Conservation (phyloP, 163 green algal species). For the Scenedesmus sp. region DNA sequence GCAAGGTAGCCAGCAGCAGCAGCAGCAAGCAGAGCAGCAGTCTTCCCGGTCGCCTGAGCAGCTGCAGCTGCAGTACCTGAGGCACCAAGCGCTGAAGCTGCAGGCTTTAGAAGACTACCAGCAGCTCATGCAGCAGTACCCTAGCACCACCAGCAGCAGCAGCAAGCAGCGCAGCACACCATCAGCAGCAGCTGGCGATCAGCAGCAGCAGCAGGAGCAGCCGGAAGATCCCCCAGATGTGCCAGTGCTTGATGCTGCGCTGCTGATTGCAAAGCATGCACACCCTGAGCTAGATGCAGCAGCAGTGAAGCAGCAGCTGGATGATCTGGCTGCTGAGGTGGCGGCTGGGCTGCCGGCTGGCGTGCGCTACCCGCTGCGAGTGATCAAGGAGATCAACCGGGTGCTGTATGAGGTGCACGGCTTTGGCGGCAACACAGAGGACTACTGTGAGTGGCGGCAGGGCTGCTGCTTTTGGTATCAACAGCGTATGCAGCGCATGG, state of each 20-base stretch:
- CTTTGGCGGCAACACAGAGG: constrained; percentile 36
- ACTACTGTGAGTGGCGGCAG: constrained; percentile 32
- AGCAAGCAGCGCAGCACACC: not conserved
- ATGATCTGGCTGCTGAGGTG: constrained; percentile 41
- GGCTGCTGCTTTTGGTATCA: not conserved
- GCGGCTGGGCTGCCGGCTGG: constrained; percentile 40
- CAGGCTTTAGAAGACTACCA: constrained; percentile 37
- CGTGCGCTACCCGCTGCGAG: constrained; percentile 51
- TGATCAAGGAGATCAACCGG: constrained; percentile 59
- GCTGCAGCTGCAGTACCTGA: not conserved
- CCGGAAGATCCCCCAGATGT: constrained; percentile 4
- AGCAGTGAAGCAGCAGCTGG: constrained; percentile 29
- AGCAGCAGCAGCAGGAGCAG: not conserved
- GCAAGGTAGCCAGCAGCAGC: not conserved
- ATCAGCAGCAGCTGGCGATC: not conserved
- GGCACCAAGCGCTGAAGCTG: not conserved
- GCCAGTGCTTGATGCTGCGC: constrained; percentile 44
- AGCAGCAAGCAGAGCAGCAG: not conserved
- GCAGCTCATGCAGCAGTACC: constrained; percentile 20
- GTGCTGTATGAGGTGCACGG: constrained; percentile 58
- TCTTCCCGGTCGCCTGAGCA: not conserved
- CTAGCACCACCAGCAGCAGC: not conserved
- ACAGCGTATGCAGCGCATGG: no score
- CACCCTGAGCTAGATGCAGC: constrained; percentile 45
- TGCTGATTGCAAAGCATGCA: constrained; percentile 59